Conservation (phyloP, 2,329 filamentous ascomycete genomes). For the Escovopsis sp. region DNA sequence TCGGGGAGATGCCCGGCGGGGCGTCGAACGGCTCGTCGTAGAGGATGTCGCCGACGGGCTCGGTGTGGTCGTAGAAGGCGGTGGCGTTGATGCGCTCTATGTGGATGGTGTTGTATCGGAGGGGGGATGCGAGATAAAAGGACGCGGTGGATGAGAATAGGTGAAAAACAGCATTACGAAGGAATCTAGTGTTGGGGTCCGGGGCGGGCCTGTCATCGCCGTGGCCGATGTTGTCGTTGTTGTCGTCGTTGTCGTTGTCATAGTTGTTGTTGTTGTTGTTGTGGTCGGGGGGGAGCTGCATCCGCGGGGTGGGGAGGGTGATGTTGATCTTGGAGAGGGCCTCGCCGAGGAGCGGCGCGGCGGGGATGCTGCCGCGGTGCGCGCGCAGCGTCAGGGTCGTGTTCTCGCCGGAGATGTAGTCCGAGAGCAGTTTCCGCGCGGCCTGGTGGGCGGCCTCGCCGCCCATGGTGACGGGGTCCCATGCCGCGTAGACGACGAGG, state of each 20-base stretch:
- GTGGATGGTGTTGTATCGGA: slow-evolving; percentile 56
- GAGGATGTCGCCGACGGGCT: slow-evolving; percentile 62
- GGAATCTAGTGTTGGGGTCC: slow-evolving; percentile 46
- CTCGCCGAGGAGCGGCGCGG: slow-evolving; percentile 55
- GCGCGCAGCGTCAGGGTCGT: slow-evolving; percentile 62
- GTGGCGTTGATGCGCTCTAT: slow-evolving; percentile 72
- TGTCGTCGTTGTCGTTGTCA: slow-evolving; percentile 26
- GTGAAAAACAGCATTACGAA: slow-evolving; percentile 76
- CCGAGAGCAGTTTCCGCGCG: slow-evolving; percentile 62
- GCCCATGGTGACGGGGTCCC: slow-evolving; percentile 52
- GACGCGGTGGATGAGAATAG: slow-evolving; percentile 73
- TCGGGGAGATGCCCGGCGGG: slow-evolving; percentile 56
- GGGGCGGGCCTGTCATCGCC: too few relatives aligned
- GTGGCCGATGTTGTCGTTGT: slow-evolving; percentile 24
- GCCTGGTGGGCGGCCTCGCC: slow-evolving; percentile 42
- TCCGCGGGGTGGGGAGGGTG: slow-evolving; percentile 54
- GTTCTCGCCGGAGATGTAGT: slow-evolving; percentile 80
- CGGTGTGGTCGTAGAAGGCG: slow-evolving; percentile 69
- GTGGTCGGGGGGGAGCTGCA: slow-evolving; percentile 40
- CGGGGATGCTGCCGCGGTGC: slow-evolving; percentile 59
- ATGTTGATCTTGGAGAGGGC: slow-evolving; percentile 59
- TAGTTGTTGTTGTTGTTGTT: slow-evolving; percentile 26
- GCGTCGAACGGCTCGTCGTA: slow-evolving; percentile 63
- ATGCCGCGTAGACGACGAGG: slow-evolving; percentile 52
- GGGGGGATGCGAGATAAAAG: slow-evolving; percentile 69